phyloP scores from a whole-genome alignment of 441 rosid species.

The Omphalea diandra region DNA sequence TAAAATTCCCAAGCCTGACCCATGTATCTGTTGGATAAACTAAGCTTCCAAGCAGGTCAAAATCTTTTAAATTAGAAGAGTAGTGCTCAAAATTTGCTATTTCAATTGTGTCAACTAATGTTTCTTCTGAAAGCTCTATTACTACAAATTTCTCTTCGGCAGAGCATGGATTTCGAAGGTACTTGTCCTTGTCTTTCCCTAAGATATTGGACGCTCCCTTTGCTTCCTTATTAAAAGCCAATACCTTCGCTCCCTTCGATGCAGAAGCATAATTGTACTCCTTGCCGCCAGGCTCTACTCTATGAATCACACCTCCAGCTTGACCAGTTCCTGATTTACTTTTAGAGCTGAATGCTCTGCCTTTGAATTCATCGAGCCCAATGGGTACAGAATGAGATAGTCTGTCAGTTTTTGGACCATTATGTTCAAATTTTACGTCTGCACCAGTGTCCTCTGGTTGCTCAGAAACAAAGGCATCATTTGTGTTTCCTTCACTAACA shows the following conservation, averaged over 20 bases:
- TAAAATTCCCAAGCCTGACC: conserved; percentile 74
- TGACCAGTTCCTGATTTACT: conserved; percentile 57
- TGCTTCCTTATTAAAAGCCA: conserved; percentile 82
- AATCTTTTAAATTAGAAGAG: conserved; percentile 79
- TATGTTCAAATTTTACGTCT: conserved; percentile 34
- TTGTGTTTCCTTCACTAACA: conserved; percentile 32
- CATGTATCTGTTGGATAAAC: conserved; percentile 75
- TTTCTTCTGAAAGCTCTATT: conserved; percentile 91
- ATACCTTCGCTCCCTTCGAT: conserved; percentile 84
- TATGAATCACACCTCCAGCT: conserved; percentile 60
- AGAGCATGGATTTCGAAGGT: conserved; percentile 91
- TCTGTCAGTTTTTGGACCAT: conserved; percentile 41
- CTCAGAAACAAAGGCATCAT: conserved; percentile 23
- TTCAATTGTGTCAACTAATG: conserved; percentile 75
- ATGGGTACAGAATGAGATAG: conserved; percentile 57
- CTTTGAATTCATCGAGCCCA: conserved; percentile 88
- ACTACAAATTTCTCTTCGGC: conserved; percentile 80
- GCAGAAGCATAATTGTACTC: conserved; percentile 89
- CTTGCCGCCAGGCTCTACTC: conserved; percentile 85
- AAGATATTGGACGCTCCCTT: conserved; percentile 84
- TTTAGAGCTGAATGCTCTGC: conserved; percentile 57
- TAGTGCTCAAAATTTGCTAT: conserved; percentile 92
- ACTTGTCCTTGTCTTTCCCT: conserved; percentile 82
- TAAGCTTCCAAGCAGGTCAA: conserved; percentile 78
- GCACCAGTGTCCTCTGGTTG: conserved; percentile 32